Percentiles rank a stretch among this genome's conserved stretches.
These are phyloP conservation scores for Ambrosia artemisiifolia DNA, from an alignment of 129 eudicot species.

Conservation along the genomic window DNA sequence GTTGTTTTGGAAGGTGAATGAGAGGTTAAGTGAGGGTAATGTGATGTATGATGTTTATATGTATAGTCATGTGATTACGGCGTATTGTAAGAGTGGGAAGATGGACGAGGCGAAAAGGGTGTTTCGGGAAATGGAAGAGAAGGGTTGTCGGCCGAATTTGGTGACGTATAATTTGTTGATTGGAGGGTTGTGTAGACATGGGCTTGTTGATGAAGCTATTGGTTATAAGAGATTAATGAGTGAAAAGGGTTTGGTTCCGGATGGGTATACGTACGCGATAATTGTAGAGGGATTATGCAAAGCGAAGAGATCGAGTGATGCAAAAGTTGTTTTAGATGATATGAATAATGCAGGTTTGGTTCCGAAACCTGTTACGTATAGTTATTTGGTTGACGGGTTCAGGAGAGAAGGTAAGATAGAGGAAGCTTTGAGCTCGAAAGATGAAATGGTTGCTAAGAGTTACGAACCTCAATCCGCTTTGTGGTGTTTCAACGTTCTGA, in stretches of 20 bases:
- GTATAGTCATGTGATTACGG: slow-evolving; percentile 31
- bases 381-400: slow-evolving; percentile 14
- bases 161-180: slow-evolving; percentile 21
- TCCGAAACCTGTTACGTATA: slow-evolving; percentile 14
- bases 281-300: slow-evolving; percentile 34
- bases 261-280: slow-evolving; percentile 24
- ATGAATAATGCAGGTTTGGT: slow-evolving; percentile 28
- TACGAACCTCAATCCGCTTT: slow-evolving; percentile 33
- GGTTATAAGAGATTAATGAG: slow-evolving; percentile 22
- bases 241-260: slow-evolving; percentile 29
- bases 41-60: slow-evolving; percentile 28
- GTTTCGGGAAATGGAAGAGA: slow-evolving; percentile 28
- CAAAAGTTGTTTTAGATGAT: slow-evolving; percentile 30
- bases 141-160: slow-evolving; percentile 23
- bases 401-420: slow-evolving; percentile 23
- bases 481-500: slow-evolving; percentile 48
- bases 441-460: slow-evolving; percentile 32
- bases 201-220: slow-evolving; percentile 37
- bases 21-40: slow-evolving; percentile 19
- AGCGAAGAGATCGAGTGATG: slow-evolving; percentile 23
- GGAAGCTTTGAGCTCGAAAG: slow-evolving; percentile 21
- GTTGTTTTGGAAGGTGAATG: slow-evolving; percentile 40
- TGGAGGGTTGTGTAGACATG: slow-evolving; percentile 25
- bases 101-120: slow-evolving; percentile 36
- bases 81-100: slow-evolving; percentile 30